These are phyloP conservation scores for Cyamopsis tetragonoloba DNA, from an alignment of 306 rosid species.

Conservation along the genomic window DNA sequence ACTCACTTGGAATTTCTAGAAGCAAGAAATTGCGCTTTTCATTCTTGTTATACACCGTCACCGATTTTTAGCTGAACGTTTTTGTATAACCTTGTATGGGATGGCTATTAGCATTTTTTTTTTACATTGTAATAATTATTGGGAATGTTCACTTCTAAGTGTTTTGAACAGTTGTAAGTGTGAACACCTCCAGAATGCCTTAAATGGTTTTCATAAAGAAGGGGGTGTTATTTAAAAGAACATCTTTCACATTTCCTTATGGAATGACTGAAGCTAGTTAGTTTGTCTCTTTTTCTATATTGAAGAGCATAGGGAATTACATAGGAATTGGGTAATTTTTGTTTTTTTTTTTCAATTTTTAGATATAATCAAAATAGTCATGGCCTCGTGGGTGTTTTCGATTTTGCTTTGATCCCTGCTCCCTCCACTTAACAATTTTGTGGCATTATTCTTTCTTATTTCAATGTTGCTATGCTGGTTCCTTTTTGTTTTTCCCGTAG, in stretches of 20 bases:
- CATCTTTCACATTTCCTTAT: background rate
- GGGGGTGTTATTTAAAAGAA: background rate
- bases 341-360: background rate
- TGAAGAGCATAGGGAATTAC: background rate
- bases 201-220: background rate
- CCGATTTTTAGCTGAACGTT: constrained; percentile 6
- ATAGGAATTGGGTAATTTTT: background rate
- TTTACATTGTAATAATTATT: constrained; percentile 28
- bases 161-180: background rate
- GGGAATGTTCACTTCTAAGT: constrained; percentile 9
- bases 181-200: background rate
- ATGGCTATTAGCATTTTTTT: background rate
- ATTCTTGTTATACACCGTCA: background rate
- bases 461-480: background rate
- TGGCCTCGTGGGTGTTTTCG: background rate
- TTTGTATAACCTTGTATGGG: constrained; percentile 1
- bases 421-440: no score
- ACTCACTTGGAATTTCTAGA: constrained; percentile 1
- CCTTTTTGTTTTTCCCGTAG: background rate
- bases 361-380: background rate
- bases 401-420: background rate
- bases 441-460: background rate
- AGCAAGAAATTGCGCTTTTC: background rate
- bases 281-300: background rate
- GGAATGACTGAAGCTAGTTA: background rate